Percentiles rank a stretch among this genome's conserved stretches.
These are phyloP conservation scores for Luffa aegyptiaca DNA, from an alignment of 306 rosid species.

Conservation along the genomic window DNA sequence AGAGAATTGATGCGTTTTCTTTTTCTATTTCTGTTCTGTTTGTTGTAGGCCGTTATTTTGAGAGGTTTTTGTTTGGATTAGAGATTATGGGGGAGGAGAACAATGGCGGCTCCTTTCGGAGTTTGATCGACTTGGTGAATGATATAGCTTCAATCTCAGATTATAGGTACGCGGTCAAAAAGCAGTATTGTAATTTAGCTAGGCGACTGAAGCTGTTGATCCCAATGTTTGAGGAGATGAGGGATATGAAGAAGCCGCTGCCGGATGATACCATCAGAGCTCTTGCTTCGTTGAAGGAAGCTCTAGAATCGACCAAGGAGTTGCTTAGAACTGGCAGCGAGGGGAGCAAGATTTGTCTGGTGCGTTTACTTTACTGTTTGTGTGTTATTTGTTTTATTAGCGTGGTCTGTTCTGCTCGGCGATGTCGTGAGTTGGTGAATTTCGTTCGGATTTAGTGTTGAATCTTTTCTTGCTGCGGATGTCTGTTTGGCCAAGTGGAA, in stretches of 20 bases:
- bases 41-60: neutral
- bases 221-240: slow-evolving; percentile 89
- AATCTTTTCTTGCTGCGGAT: neutral
- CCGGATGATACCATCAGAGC: slow-evolving; percentile 38
- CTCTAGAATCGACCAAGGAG: slow-evolving; percentile 56
- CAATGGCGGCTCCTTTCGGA: slow-evolving; percentile 26
- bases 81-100: slow-evolving; percentile 54
- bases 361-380: slow-evolving; percentile 14
- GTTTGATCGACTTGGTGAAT: slow-evolving; percentile 43
- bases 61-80: neutral
- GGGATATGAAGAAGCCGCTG: slow-evolving; percentile 38
- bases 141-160: slow-evolving; percentile 73
- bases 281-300: slow-evolving; percentile 38
- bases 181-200: slow-evolving; percentile 72
- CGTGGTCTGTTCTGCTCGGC: neutral
- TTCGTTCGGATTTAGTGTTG: neutral
- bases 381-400: neutral
- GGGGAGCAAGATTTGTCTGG: slow-evolving; percentile 89
- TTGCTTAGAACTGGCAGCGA: slow-evolving; percentile 66
- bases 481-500: slow-evolving; percentile 14
- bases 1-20: neutral
- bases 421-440: neutral
- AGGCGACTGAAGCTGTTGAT: slow-evolving; percentile 74
- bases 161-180: slow-evolving; percentile 60
- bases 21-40: neutral